Conservation (phyloP, 306 rosid species). For the Styphnolobium japonicum region DNA sequence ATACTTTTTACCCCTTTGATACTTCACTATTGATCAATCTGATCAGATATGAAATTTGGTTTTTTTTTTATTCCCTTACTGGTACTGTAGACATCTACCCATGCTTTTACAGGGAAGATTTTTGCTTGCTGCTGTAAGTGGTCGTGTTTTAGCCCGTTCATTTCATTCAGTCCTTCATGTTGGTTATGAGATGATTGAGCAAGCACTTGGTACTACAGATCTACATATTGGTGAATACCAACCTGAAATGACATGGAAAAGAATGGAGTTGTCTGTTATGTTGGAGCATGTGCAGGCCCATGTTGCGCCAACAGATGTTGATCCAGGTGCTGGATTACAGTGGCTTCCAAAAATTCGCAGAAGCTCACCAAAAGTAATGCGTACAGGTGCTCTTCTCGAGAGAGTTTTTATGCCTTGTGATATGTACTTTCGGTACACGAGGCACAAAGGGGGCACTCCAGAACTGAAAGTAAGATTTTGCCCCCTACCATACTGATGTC, state of each 20-base stretch:
- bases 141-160: slow-evolving; percentile 86
- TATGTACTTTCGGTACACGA: slow-evolving; percentile 91
- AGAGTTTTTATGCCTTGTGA: slow-evolving; percentile 98
- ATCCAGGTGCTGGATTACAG: slow-evolving; percentile 96
- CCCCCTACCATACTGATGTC: background rate
- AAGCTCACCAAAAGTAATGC: slow-evolving; percentile 91
- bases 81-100: background rate
- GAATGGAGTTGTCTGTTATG: slow-evolving; percentile 89
- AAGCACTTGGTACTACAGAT: slow-evolving; percentile 51
- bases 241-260: slow-evolving; percentile 88
- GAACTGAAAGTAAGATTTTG: slow-evolving; percentile 66
- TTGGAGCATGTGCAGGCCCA: slow-evolving; percentile 98
- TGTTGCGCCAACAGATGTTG: slow-evolving; percentile 99
- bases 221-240: slow-evolving; percentile 46
- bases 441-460: slow-evolving; percentile 92
- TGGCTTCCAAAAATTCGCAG: slow-evolving; percentile 90
- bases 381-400: slow-evolving; percentile 98
- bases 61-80: background rate
- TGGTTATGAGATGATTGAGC: slow-evolving; percentile 81
- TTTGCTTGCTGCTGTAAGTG: slow-evolving; percentile 93
- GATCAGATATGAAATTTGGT: background rate
- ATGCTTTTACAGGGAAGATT: slow-evolving; percentile 76
- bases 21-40: slow-evolving; percentile 5
- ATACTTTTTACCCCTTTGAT: background rate
- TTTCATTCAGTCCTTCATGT: slow-evolving; percentile 84